phyloP scores from a whole-genome alignment of 495 filamentous ascomycete genomes.

The Tetracladium setigerum region DNA sequence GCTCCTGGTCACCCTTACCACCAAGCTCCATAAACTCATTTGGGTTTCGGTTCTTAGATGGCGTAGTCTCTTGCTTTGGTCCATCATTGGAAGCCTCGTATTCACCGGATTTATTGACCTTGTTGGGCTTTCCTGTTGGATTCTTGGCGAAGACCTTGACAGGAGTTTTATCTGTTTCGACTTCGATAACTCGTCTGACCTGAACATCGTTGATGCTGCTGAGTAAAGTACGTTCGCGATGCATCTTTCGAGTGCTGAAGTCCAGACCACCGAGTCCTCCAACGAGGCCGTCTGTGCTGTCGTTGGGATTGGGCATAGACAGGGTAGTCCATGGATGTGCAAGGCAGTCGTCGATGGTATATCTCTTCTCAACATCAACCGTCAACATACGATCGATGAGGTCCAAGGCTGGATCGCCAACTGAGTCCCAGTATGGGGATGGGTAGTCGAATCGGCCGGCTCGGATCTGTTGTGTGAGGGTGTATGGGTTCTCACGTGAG shows the following conservation, averaged over 20 bases:
- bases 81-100: constrained; percentile 7
- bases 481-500: constrained; percentile 71
- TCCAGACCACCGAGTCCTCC: constrained; percentile 74
- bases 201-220: constrained; percentile 73
- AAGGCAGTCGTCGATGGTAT: constrained; percentile 83
- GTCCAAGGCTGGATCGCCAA: constrained; percentile 83
- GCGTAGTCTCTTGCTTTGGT: constrained; percentile 45
- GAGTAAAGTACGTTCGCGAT: constrained; percentile 78
- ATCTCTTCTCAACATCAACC: constrained; percentile 74
- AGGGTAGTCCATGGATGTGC: constrained; percentile 82
- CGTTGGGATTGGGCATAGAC: constrained; percentile 46
- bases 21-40: constrained; percentile 75
- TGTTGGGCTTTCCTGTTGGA: constrained; percentile 26
- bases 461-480: constrained; percentile 83
- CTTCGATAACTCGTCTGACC: constrained; percentile 53
- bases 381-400: constrained; percentile 94
- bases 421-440: constrained; percentile 93
- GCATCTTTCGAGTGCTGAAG: constrained; percentile 71
- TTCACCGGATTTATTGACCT: constrained; percentile 15
- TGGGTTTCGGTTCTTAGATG: constrained; percentile 55
- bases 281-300: constrained; percentile 91
- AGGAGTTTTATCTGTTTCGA: constrained; percentile 40
- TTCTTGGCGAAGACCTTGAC: constrained; percentile 81
- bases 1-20: constrained; percentile 69
- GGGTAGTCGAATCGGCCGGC: constrained; percentile 87